These are phyloP conservation scores for Dendrobium catenatum DNA, from an alignment of 106 monocot genomes.

Conservation along the genomic window DNA sequence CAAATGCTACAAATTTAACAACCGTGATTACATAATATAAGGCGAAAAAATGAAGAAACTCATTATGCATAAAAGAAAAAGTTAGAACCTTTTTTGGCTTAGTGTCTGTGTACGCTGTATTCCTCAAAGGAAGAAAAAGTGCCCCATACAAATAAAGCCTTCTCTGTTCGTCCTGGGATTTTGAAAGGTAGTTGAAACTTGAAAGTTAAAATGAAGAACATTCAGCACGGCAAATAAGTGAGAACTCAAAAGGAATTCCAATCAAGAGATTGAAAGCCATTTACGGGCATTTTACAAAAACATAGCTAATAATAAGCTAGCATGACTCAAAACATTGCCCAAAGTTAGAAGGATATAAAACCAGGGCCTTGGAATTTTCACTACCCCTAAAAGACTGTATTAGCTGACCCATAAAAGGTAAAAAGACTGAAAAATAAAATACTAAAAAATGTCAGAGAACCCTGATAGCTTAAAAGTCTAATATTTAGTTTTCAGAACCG, in stretches of 20 bases:
- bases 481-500: not conserved
- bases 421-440: not conserved
- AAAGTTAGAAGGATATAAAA: not conserved
- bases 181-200: not conserved
- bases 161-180: conserved; percentile 55
- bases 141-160: conserved; percentile 73
- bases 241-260: not conserved
- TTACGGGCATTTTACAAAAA: not conserved
- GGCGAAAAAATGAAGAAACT: not conserved
- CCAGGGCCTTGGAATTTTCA: not conserved
- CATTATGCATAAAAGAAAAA: not conserved
- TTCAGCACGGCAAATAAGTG: not conserved
- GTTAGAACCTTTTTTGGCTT: conserved; percentile 63
- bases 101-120: conserved; percentile 41
- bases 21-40: not conserved
- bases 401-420: not conserved
- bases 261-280: not conserved
- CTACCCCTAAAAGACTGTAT: not conserved
- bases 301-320: not conserved
- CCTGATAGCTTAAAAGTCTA: not conserved
- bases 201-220: not conserved
- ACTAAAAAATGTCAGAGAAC: not conserved
- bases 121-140: conserved; percentile 70
- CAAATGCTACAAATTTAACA: not conserved
- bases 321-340: not conserved